phyloP scores from a whole-genome alignment of 495 filamentous ascomycete species.

The Xylaria intraflava region DNA sequence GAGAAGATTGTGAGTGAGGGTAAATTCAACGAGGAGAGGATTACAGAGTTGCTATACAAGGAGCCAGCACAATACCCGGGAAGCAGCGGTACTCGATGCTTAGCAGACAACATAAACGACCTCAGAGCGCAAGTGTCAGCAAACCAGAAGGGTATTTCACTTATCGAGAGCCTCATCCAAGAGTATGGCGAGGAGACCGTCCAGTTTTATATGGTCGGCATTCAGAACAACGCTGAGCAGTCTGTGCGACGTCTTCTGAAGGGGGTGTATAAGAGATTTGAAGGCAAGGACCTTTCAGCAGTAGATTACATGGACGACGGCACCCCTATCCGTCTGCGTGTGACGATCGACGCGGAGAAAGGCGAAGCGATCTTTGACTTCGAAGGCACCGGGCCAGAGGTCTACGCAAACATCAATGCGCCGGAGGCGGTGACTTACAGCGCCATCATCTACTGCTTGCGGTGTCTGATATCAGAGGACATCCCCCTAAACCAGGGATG shows the following conservation, averaged over 20 bases:
- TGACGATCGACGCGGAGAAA: slow-evolving; percentile 73
- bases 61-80: slow-evolving; percentile 82
- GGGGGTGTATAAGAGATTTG: slow-evolving; percentile 65
- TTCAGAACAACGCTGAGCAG: slow-evolving; percentile 85
- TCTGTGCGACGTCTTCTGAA: slow-evolving; percentile 84
- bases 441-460: slow-evolving; percentile 94
- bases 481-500: slow-evolving; percentile 98
- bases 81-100: slow-evolving; percentile 82
- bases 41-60: slow-evolving; percentile 72
- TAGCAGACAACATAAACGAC: slow-evolving; percentile 93
- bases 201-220: slow-evolving; percentile 91
- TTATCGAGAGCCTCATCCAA: slow-evolving; percentile 76
- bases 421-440: slow-evolving; percentile 90
- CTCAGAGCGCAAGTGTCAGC: slow-evolving; percentile 93
- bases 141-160: slow-evolving; percentile 89
- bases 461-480: slow-evolving; percentile 86
- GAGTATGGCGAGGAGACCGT: slow-evolving; percentile 90
- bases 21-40: slow-evolving; percentile 78
- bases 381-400: slow-evolving; percentile 80
- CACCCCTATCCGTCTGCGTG: slow-evolving; percentile 73
- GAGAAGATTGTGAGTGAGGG: slow-evolving; percentile 93
- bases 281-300: slow-evolving; percentile 66
- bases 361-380: slow-evolving; percentile 93
- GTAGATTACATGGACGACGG: slow-evolving; percentile 94
- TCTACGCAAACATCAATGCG: slow-evolving; percentile 93